These are phyloP conservation scores for Boletus bicolor DNA, from an alignment of 768 basidiomycete species.

Conservation along the genomic window DNA sequence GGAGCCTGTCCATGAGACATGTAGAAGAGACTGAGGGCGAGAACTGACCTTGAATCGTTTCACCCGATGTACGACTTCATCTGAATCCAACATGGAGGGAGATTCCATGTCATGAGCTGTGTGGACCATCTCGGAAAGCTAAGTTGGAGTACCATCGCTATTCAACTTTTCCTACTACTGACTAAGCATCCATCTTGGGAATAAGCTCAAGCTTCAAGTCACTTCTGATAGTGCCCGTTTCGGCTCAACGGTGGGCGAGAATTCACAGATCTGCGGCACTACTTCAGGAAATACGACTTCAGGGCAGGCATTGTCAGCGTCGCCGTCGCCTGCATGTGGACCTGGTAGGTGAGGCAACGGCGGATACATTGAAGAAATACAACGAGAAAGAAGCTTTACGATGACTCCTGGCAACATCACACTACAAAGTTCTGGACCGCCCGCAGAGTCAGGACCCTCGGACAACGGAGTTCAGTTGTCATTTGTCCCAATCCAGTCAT, in stretches of 20 bases:
- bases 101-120: slow-evolving; percentile 10
- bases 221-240: too few relatives aligned
- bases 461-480: too few relatives aligned
- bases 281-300: neutral
- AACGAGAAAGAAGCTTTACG: neutral
- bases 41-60: slow-evolving; percentile 51
- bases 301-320: too few relatives aligned
- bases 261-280: slow-evolving; percentile 4
- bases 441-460: too few relatives aligned
- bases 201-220: neutral
- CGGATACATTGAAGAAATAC: slow-evolving; percentile 7
- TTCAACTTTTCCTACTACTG: neutral
- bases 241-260: neutral
- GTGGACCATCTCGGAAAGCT: too few relatives aligned
- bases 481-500: too few relatives aligned
- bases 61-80: slow-evolving; percentile 32
- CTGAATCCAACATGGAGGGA: slow-evolving; percentile 3
- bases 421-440: neutral
- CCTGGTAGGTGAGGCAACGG: neutral
- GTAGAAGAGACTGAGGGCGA: neutral
- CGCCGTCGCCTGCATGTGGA: too few relatives aligned
- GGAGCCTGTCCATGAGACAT: neutral
- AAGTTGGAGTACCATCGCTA: too few relatives aligned
- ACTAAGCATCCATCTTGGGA: slow-evolving; percentile 8
- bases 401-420: neutral